A percentile compares a stretch with the other conserved stretches of the same genome.
phyloP scores from a whole-genome alignment of 805 yeast genomes.

The Zygosaccharomyces siamensis region DNA sequence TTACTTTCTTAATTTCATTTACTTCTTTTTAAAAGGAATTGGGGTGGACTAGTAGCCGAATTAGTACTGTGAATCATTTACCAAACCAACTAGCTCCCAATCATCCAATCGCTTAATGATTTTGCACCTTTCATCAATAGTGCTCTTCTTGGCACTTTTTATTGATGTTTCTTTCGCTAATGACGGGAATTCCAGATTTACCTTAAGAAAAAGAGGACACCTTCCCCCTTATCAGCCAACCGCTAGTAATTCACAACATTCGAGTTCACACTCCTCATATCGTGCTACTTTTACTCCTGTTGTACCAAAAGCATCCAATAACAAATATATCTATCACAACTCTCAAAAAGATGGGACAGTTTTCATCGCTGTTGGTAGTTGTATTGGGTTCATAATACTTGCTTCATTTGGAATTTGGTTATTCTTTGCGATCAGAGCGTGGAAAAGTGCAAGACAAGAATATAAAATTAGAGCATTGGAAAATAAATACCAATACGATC shows the following conservation, averaged over 20 bases:
- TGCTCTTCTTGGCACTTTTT: constrained; percentile 2
- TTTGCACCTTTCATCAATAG: constrained; percentile 1
- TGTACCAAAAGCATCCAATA: constrained; percentile 31
- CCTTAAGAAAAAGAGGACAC: not conserved
- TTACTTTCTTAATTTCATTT: not conserved
- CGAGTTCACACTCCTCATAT: constrained; percentile 8
- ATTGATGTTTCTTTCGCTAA: constrained; percentile 6
- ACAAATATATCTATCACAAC: constrained; percentile 52
- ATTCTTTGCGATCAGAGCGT: constrained; percentile 22
- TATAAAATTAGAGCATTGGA: constrained; percentile 19
- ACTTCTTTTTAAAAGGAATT: not conserved
- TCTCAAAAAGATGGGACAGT: constrained; percentile 63
- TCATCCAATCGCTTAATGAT: not conserved
- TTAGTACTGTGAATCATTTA: not conserved
- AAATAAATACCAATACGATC: constrained; percentile 20
- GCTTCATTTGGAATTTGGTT: constrained; percentile 24
- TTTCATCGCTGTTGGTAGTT: constrained; percentile 70
- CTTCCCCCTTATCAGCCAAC: not conserved
- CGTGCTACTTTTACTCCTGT: constrained; percentile 19
- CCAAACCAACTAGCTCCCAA: not conserved
- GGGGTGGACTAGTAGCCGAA: not conserved
- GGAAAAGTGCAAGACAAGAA: constrained; percentile 30
- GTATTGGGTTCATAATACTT: constrained; percentile 50
- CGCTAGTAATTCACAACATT: not conserved
- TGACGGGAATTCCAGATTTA: not conserved